Conservation (phyloP, 495 filamentous ascomycete species). For the Daldinia decipiens region DNA sequence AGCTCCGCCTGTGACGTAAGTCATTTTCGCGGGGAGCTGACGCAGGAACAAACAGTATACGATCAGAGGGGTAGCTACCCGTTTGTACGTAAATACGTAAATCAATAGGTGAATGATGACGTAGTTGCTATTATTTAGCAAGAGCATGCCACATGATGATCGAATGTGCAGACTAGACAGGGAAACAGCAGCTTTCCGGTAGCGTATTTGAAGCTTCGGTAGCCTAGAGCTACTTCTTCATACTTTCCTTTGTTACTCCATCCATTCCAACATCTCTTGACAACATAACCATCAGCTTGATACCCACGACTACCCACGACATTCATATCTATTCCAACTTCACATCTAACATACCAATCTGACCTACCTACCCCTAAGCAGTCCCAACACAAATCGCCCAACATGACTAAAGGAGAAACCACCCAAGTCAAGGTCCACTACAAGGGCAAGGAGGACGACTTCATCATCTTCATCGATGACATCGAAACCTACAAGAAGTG, state of each 20-base stretch:
- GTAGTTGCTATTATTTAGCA: conserved; percentile 36
- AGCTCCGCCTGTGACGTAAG: conserved; percentile 42
- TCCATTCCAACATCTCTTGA: conserved; percentile 14
- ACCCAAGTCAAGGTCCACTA: conserved; percentile 83
- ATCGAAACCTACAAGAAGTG: conserved; percentile 77
- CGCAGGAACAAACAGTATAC: conserved; percentile 41
- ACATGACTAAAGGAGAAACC: conserved; percentile 83
- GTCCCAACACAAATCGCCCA: conserved; percentile 45
- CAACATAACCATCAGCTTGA: not conserved
- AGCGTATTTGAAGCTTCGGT: conserved; percentile 47
- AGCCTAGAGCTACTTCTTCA: conserved; percentile 16
- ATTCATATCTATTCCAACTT: not conserved
- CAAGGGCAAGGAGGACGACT: conserved; percentile 89
- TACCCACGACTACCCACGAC: conserved; percentile 5
- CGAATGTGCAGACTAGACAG: conserved; percentile 42
- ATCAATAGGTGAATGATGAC: conserved; percentile 42
- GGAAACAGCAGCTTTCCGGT: conserved; percentile 38
- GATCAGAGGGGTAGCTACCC: conserved; percentile 17
- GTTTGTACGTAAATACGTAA: conserved; percentile 31
- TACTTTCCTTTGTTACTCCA: conserved; percentile 19
- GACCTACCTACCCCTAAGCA: not conserved
- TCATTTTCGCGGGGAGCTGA: conserved; percentile 37
- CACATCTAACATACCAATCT: not conserved
- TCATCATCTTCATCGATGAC: conserved; percentile 88
- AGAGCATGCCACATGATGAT: conserved; percentile 45